Evolutionary conservation across 768 basidiomycete genomes (phyloP).

Genomic region (Naganishia kalamii): DNA sequence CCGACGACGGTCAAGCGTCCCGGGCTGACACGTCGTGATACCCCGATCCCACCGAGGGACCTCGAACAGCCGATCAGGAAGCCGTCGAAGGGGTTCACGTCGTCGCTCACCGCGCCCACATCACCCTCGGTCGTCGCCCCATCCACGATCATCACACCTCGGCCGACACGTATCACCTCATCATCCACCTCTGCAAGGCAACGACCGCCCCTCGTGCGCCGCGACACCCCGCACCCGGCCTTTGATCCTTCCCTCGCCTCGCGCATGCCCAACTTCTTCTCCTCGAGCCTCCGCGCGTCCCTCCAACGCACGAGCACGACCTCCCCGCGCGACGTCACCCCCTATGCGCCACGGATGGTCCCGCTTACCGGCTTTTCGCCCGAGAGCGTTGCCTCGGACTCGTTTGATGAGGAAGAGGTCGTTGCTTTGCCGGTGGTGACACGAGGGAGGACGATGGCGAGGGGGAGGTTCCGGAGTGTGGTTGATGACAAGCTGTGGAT

Average conservation of each 20-base stretch:
- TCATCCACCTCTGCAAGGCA: neutral
- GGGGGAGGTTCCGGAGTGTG: neutral
- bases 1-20: slow-evolving; percentile 1
- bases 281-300: neutral
- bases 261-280: neutral
- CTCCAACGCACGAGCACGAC: neutral
- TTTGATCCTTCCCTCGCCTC: neutral
- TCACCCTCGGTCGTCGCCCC: neutral
- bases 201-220: neutral
- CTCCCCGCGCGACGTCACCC: neutral
- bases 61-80: neutral
- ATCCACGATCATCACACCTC: no score
- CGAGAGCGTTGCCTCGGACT: neutral
- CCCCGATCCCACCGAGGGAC: neutral
- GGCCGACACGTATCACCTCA: no score
- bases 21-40: slow-evolving; percentile 2
- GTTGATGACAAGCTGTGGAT: slow-evolving; percentile 9
- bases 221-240: neutral
- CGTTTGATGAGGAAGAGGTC: neutral
- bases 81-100: neutral
- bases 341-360: neutral
- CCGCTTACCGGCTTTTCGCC: neutral
- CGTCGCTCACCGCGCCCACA: neutral
- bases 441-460: neutral
- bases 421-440: neutral